Evolutionary conservation across 2,329 filamentous ascomycete species (phyloP), one percentile per base, ranked within the genome.

Genomic region (Penicillium sp.): DNA sequence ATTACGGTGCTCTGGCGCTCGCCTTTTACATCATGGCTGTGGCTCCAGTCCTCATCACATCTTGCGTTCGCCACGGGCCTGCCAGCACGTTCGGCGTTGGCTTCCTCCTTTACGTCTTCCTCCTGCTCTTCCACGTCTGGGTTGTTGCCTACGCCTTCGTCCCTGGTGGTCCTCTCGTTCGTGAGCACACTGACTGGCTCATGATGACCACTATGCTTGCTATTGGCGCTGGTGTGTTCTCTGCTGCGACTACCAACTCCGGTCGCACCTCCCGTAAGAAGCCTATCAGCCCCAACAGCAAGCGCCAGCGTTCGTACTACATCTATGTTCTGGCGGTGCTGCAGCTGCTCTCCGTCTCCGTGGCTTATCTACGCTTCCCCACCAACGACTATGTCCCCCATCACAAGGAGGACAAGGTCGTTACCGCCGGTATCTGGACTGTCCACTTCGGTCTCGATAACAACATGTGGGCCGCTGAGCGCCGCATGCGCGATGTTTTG

Each of bases 41-140:
- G 44, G 85, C 91, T 2, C 86, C 91, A 0, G 86, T 89, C 0
- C 77, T 99, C 43, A 86, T 99, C 60, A 81, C 83, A 14, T 89
- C 89, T 54, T 92, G 92, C 27, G 85, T 91, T 27, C 88, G 88
- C 70, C 89, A 91, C 73, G 89, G 82, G 53, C 92, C 92, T 0
- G 91, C 87, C 5, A 82, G 83, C 27, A 91, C 91, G 0, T 99
- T 99, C 72, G 95, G 94, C 2, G 73, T 96, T 14, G 94, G 90
- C 4, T 97, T 96, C 79, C 78, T 97, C 54, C 76, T 96, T 50
- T 99, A 98, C 81, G 96, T 98, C 76, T 83, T 98, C 69, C 79
- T 98, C 79, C 89, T 97, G 4, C 85, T 99, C n/a, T 96, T 96
- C 81, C 94, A 98, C 72, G 92, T 97, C 56, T 99, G 95, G 95